These are phyloP conservation scores for Persicaria tinctoria DNA, from an alignment of 148 eudicot species.

Conservation along the genomic window DNA sequence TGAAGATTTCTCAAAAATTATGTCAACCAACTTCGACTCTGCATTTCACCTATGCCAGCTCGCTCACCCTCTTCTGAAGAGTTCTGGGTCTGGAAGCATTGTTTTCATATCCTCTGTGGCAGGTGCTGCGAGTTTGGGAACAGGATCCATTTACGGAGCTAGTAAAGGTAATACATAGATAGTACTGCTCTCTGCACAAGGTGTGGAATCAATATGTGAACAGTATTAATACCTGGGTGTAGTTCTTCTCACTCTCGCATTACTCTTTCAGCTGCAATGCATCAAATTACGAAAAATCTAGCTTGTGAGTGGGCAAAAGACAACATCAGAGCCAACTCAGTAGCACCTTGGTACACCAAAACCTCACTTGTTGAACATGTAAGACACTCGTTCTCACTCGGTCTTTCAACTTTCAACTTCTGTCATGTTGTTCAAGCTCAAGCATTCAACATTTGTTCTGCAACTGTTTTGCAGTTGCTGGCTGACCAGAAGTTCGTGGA, in stretches of 20 bases:
- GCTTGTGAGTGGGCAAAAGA: slow-evolving; percentile 44
- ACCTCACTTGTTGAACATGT: slow-evolving; percentile 18
- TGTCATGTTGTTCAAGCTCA: not conserved
- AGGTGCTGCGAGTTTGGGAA: slow-evolving; percentile 42
- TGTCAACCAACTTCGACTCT: slow-evolving; percentile 82
- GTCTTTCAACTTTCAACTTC: not conserved
- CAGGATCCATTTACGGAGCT: slow-evolving; percentile 73
- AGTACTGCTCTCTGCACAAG: not conserved
- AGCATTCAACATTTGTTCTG: not conserved
- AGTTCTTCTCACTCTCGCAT: not conserved
- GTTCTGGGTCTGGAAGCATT: slow-evolving; percentile 64
- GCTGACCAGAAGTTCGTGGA: slow-evolving; percentile 43
- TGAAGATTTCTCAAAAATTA: slow-evolving; percentile 57
- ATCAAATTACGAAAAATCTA: slow-evolving; percentile 57
- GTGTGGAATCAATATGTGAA: not conserved
- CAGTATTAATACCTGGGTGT: not conserved
- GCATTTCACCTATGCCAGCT: slow-evolving; percentile 77
- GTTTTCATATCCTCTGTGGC: slow-evolving; percentile 89
- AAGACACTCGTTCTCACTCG: slow-evolving; percentile 2
- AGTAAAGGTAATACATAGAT: slow-evolving; percentile 47
- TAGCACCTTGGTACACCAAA: slow-evolving; percentile 15
- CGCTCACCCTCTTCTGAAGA: slow-evolving; percentile 69
- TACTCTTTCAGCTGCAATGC: slow-evolving; percentile 44
- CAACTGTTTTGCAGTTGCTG: slow-evolving; percentile 33
- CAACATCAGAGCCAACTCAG: slow-evolving; percentile 19